Conservation (phyloP, 1,284 basidiomycete genomes). For the Amylostereum chailletii region DNA sequence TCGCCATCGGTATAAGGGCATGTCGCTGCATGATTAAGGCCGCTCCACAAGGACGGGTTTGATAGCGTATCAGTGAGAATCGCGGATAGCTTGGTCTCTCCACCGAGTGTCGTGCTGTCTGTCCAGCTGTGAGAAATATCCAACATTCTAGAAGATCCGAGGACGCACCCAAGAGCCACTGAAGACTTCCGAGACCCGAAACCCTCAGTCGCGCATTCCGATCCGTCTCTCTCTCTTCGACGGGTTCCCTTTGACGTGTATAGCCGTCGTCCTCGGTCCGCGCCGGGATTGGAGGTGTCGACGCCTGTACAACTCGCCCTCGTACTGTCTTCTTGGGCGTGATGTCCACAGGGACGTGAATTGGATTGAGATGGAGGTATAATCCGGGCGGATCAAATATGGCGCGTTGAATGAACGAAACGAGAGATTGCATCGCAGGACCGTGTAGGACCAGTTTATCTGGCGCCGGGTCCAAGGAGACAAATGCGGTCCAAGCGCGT, state of each 20-base stretch:
- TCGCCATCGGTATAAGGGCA: constrained; percentile 38
- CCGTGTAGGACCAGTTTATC: constrained; percentile 30
- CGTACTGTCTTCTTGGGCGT: constrained; percentile 19
- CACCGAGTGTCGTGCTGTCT: constrained; percentile 7
- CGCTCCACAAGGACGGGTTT: constrained; percentile 52
- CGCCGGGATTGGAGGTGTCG: constrained; percentile 16
- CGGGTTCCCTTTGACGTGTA: constrained; percentile 26
- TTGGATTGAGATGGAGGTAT: constrained; percentile 64
- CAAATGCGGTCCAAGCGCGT: constrained; percentile 44
- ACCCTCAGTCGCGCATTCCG: constrained; percentile 64
- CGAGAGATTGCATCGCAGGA: constrained; percentile 24
- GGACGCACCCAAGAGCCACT: constrained; percentile 51
- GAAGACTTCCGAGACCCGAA: constrained; percentile 62
- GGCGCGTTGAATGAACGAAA: constrained; percentile 44
- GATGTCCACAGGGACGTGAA: constrained; percentile 29
- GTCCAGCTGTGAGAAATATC: constrained; percentile 1
- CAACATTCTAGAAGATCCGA: not conserved
- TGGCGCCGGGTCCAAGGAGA: constrained; percentile 18
- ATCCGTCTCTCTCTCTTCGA: constrained; percentile 62
- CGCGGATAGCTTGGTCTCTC: constrained; percentile 17
- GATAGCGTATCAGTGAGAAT: constrained; percentile 32
- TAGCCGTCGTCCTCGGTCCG: constrained; percentile 20
- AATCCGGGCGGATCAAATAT: constrained; percentile 62
- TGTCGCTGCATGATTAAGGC: constrained; percentile 34
- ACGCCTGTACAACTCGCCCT: constrained; percentile 22